Conservation (phyloP, 805 yeast genomes). For the Myxozyma vanderwaltii region DNA sequence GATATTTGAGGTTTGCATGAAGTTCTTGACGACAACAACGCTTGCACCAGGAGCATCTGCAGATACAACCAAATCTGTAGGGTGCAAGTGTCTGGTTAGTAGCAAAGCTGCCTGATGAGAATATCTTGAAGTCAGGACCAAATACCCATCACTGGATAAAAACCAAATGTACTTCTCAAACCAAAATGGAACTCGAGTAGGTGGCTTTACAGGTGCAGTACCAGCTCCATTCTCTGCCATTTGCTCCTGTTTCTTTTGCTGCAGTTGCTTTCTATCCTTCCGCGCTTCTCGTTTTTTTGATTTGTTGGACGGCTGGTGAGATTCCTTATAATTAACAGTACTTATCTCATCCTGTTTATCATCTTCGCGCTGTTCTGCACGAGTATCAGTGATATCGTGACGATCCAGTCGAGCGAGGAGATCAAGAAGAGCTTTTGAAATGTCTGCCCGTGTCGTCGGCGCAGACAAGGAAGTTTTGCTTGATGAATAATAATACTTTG, state of each 20-base stretch:
- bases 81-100: constrained; percentile 72
- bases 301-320: constrained; percentile 11
- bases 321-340: background rate
- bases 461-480: background rate
- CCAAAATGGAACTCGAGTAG: constrained; percentile 61
- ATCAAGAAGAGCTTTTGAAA: constrained; percentile 24
- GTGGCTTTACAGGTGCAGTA: background rate
- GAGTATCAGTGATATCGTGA: background rate
- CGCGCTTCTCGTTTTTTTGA: constrained; percentile 23
- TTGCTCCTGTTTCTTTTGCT: background rate
- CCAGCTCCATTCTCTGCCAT: background rate
- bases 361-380: background rate
- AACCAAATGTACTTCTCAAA: constrained; percentile 97
- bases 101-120: constrained; percentile 76
- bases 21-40: constrained; percentile 80
- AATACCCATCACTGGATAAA: constrained; percentile 82
- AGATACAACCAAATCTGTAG: constrained; percentile 69
- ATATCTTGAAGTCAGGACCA: constrained; percentile 87
- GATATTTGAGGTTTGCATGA: constrained; percentile 56
- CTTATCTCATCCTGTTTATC: background rate
- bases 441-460: constrained; percentile 31
- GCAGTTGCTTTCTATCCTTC: constrained; percentile 21
- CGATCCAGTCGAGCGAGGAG: constrained; percentile 19
- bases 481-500: constrained; percentile 17
- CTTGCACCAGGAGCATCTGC: constrained; percentile 75